phyloP scores from a whole-genome alignment of 169 alveolate genomes.

The Perkinsus marinus region DNA sequence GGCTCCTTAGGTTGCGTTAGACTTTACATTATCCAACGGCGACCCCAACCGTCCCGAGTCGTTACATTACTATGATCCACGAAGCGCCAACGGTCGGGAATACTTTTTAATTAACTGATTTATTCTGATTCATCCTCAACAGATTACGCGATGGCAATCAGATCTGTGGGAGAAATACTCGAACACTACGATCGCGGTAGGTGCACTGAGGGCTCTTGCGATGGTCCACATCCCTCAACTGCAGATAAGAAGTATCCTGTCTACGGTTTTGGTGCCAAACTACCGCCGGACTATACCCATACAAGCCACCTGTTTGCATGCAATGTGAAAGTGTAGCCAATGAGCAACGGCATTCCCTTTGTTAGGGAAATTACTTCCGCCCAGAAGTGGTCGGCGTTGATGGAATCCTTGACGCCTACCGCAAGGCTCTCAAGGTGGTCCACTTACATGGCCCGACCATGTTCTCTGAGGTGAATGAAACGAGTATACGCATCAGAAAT shows the following conservation, averaged over 20 bases:
- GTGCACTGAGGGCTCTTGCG: neutral
- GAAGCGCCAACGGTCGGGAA: neutral
- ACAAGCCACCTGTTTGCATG: neutral
- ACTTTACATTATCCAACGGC: slow-evolving; percentile 55
- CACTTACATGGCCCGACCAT: slow-evolving; percentile 3
- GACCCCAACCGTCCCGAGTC: slow-evolving; percentile 37
- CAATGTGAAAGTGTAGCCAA: neutral
- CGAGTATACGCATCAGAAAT: neutral
- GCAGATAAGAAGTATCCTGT: slow-evolving; percentile 48
- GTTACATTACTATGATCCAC: slow-evolving; percentile 24
- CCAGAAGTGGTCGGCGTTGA: slow-evolving; percentile 1
- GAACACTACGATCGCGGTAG: slow-evolving; percentile 40
- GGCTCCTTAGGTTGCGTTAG: slow-evolving; percentile 28
- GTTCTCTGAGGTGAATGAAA: neutral
- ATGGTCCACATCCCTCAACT: neutral
- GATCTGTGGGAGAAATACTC: slow-evolving; percentile 39
- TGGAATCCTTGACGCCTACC: neutral
- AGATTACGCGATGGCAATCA: slow-evolving; percentile 35
- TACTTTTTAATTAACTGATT: neutral
- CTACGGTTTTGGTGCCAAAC: slow-evolving; percentile 51
- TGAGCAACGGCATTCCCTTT: neutral
- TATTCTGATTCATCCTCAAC: neutral
- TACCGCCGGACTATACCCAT: slow-evolving; percentile 1
- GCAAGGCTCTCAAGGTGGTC: neutral
- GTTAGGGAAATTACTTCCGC: neutral